These are phyloP conservation scores for Rhynchosporium agropyri DNA, from an alignment of 2,329 filamentous ascomycete genomes.

Conservation along the genomic window DNA sequence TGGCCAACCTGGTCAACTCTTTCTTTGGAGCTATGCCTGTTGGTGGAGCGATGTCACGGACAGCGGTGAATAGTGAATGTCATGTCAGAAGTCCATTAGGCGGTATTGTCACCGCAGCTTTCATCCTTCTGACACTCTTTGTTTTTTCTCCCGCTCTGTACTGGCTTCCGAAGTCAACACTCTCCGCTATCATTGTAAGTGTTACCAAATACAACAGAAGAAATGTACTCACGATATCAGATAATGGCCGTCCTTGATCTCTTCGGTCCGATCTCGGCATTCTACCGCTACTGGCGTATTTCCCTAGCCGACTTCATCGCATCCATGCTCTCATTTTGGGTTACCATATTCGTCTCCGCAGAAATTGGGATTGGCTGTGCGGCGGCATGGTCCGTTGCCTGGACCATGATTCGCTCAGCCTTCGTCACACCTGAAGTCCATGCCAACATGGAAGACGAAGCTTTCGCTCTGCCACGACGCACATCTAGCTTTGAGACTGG, in stretches of 20 bases:
- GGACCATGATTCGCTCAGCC: slow-evolving; percentile 22
- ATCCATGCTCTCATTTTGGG: slow-evolving; percentile 65
- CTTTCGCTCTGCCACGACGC: slow-evolving; percentile 12
- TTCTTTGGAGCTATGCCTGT: slow-evolving; percentile 67
- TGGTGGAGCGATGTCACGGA: slow-evolving; percentile 68
- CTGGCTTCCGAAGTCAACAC: slow-evolving; percentile 67
- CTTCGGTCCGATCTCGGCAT: slow-evolving; percentile 59
- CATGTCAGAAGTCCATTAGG: slow-evolving; percentile 64
- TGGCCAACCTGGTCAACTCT: slow-evolving; percentile 64
- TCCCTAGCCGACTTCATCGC: slow-evolving; percentile 66
- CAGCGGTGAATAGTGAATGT: slow-evolving; percentile 67
- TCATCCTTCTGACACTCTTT: slow-evolving; percentile 64
- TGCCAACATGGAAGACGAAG: slow-evolving; percentile 18
- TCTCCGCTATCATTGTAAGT: slow-evolving; percentile 60
- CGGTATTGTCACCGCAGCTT: slow-evolving; percentile 61
- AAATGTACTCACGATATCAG: slow-evolving; percentile 11
- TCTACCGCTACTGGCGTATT: slow-evolving; percentile 53
- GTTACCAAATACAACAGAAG: neutral
- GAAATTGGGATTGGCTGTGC: slow-evolving; percentile 52
- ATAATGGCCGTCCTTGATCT: slow-evolving; percentile 66
- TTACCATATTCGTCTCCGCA: slow-evolving; percentile 64
- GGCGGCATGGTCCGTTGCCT: slow-evolving; percentile 20
- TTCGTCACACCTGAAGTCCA: slow-evolving; percentile 21
- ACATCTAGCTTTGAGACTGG: slow-evolving; percentile 10
- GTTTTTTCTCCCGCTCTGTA: slow-evolving; percentile 63